Percentiles rank a stretch among this genome's conserved stretches.
phyloP scores from a whole-genome alignment of 352 stramenopile species.

The Aphanomyces invadans region DNA sequence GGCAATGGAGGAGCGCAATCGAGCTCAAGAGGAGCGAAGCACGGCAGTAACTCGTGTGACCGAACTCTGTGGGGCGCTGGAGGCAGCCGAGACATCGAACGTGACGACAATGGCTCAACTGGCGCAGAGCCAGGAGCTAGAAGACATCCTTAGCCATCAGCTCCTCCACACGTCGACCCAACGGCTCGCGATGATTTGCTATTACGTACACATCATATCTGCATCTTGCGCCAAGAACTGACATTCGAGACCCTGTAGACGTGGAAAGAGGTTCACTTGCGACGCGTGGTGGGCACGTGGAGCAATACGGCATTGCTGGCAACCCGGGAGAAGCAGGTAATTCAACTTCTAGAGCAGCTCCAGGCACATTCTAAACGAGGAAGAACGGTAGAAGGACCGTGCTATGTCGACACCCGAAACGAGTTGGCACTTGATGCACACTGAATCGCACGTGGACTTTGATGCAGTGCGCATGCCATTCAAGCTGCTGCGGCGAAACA shows the following conservation, averaged over 20 bases:
- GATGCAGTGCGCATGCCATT: neutral
- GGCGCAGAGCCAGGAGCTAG: neutral
- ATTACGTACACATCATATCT: neutral
- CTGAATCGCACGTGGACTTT: neutral
- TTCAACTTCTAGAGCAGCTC: too few relatives aligned
- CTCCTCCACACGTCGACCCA: neutral
- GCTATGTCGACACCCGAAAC: neutral
- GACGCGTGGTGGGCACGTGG: neutral
- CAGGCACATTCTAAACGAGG: too few relatives aligned
- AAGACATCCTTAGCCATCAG: neutral
- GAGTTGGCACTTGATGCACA: conserved; percentile 2
- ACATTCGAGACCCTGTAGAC: neutral
- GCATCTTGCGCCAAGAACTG: too few relatives aligned
- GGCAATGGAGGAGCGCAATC: neutral
- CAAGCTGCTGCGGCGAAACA: neutral
- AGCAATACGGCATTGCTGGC: neutral
- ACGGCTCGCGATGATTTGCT: neutral
- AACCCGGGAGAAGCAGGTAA: neutral
- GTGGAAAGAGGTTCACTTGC: conserved; percentile 9
- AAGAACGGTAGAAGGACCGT: neutral
- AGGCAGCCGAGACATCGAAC: neutral
- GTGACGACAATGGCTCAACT: neutral
- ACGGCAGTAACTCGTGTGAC: neutral
- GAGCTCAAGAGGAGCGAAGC: neutral
- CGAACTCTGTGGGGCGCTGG: neutral